Percentiles rank a stretch among this genome's conserved stretches.
These are phyloP conservation scores for Didymella segeticola DNA, from an alignment of 2,329 filamentous ascomycete genomes.

Conservation along the genomic window DNA sequence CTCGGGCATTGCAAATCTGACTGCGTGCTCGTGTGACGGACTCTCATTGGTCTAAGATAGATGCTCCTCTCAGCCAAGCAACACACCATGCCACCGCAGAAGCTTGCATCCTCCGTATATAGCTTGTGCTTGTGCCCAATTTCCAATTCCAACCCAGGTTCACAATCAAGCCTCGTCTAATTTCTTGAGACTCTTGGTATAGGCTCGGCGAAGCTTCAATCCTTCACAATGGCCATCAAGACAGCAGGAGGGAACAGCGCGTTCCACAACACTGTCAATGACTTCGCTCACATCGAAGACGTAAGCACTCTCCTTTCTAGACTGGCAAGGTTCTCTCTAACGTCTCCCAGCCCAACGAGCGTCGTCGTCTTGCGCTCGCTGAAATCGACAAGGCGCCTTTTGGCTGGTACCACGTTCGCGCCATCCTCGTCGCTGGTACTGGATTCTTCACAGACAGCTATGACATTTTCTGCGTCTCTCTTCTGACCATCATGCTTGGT, in stretches of 20 bases:
- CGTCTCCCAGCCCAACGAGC: conserved; percentile 73
- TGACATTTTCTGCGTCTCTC: conserved; percentile 61
- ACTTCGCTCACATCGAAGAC: conserved; percentile 55
- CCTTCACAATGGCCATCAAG: conserved; percentile 20
- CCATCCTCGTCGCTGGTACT: conserved; percentile 78
- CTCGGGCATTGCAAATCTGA: conserved; percentile 5
- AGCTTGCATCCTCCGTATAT: conserved; percentile 14
- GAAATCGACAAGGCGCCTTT: conserved; percentile 84
- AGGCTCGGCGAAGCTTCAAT: conserved; percentile 27
- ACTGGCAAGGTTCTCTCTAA: background rate
- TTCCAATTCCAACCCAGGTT: conserved; percentile 8
- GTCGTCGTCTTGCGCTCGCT: conserved; percentile 77
- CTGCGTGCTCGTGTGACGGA: conserved; percentile 15
- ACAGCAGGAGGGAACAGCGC: conserved; percentile 40
- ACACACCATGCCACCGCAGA: background rate
- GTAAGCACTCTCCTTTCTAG: background rate
- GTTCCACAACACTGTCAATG: conserved; percentile 67
- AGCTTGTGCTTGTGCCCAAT: conserved; percentile 16
- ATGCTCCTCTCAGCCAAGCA: conserved; percentile 10
- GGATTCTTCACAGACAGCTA: conserved; percentile 89
- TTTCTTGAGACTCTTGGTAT: conserved; percentile 23
- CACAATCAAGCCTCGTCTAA: conserved; percentile 18
- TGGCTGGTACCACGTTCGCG: conserved; percentile 81
- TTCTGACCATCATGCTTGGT: conserved; percentile 70
- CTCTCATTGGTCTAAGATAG: conserved; percentile 4